A percentile compares a stretch with the other conserved stretches of the same genome.
Evolutionary conservation across 495 filamentous ascomycete genomes (phyloP).

Genomic region (Hyphodiscus hymeniophilus): DNA sequence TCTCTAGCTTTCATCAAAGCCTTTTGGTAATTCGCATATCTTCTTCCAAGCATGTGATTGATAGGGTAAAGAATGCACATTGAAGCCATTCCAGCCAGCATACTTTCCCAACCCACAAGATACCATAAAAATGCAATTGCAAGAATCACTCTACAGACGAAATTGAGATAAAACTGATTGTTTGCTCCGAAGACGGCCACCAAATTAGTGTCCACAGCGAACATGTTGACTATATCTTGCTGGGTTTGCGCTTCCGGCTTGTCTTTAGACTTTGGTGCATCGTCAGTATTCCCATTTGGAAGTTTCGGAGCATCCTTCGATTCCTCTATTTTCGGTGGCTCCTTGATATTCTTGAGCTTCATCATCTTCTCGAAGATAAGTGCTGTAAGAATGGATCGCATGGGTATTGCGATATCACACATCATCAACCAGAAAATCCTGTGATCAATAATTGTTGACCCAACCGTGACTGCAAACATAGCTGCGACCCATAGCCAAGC

Average conservation of each 20-base stretch:
- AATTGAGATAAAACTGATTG: conserved; percentile 53
- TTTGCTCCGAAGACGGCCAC: conserved; percentile 59
- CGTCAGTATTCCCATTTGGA: conserved; percentile 24
- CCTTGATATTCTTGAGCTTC: conserved; percentile 50
- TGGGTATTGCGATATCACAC: conserved; percentile 36
- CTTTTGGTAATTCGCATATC: conserved; percentile 19
- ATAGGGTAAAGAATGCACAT: conserved; percentile 12
- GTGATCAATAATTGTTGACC: conserved; percentile 4
- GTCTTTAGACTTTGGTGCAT: conserved; percentile 7
- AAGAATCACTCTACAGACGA: conserved; percentile 46
- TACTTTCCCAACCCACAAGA: conserved; percentile 19
- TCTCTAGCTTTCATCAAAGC: conserved; percentile 26
- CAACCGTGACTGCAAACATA: conserved; percentile 6
- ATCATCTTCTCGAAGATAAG: conserved; percentile 71
- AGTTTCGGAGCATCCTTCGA: conserved; percentile 35
- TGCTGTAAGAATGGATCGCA: conserved; percentile 60
- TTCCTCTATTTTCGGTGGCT: conserved; percentile 25
- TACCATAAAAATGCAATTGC: conserved; percentile 13
- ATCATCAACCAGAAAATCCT: conserved; percentile 5
- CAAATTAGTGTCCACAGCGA: conserved; percentile 65
- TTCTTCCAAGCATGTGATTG: conserved; percentile 11
- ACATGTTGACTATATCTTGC: conserved; percentile 56
- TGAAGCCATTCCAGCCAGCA: conserved; percentile 10
- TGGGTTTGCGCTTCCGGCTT: conserved; percentile 16
- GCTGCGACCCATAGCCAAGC: conserved; percentile 15